Evolutionary conservation across 176 grass and related monocot genomes (phyloP), one percentile per base, ranked within the genome.

Genomic region (Lolium rigidum): DNA sequence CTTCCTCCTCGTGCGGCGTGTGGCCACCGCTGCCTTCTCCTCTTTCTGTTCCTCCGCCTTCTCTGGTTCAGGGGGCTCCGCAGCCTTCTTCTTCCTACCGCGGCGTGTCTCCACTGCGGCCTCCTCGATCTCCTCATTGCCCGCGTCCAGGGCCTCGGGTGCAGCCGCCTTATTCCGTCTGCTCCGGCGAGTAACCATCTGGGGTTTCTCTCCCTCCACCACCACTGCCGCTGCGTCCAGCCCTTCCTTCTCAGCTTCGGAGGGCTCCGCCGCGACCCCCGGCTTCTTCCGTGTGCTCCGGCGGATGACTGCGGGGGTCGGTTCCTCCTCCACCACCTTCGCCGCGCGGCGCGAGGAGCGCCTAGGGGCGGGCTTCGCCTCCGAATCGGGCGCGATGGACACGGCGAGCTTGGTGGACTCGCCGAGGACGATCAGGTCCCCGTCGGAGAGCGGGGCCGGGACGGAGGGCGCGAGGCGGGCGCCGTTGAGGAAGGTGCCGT

Each of bases 401-500:
- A 98, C 73, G 50, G 82, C 48, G 65, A 98, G 88, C 25, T 67
- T 20, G 8, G 84, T 88, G 70, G 39, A 86, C 87, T 94, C 93
- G 13, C 96, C 96, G 47, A 98, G 84, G 79, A 86, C 92, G 70
- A 98, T 90, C 44, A 47, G 35, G 74, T 98, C 93, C 14, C 93
- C 89, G 35, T 95, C 49, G 38, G 91, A 86, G 50, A 98, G 82
- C 35, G 81, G 88, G 24, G 89, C 50, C 0, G 93, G 83, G 55
- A 81, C 38, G 60, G 87, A 81, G 59, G 93, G 86, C 25, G 58
- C 68, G 20, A 98, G 78, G 38, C 54, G 61, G 38, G 13, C 52
- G 25, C 50, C 91, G 56, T 98, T 95, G 70, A 95, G 89, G 78
- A 92, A 9, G 65, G 96, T 98, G 2, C 96, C 93, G 39, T 98